Base-by-base conservation (phyloP, 2,329 filamentous ascomycete genomes). In the Dactylonectria estremocensis region DNA sequence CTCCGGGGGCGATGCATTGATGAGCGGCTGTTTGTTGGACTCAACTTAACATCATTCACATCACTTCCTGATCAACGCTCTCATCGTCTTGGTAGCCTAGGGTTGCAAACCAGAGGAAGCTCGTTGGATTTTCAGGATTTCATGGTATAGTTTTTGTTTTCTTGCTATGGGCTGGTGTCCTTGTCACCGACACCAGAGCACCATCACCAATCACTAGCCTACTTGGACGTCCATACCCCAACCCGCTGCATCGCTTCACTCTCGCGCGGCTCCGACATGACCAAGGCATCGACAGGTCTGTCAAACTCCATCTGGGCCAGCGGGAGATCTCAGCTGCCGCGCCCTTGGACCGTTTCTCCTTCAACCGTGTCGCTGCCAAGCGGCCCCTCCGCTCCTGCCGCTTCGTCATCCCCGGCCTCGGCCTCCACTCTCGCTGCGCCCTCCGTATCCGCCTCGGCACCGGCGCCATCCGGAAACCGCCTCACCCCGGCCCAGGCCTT, bases 401-500 rank as follows among this genome's bases (percentile, higher is more conserved):
- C 50, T 24, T 53, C 61, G 2, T 22, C 57, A 61, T 45, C 61
- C 9, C 33, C 55, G 18, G 24, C 5, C 31, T 56, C 60, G 7
- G 31, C 43, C 22, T n/a, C 50, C 33, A 3, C 13, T 37, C 24
- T n/a, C 20, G 9, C 45, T 54, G 11, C n/a, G 43, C 48, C 46
- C 43, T 28, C 33, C n/a, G 43, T 40, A 3, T 16, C 61, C 8
- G 33, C 53, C 8, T 28, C 48, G 13, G 28, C 50, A 2, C n/a
- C 50, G 11, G 40, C 43, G 56, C 22, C 56, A 6, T 43, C 69
- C 8, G 59, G 66, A n/a, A 69, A 57, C 6, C 74, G 72, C 57
- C 59, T 80, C 1, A 74, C 72, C 1, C 78, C 79, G 2, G 46
- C 73, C 1, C 81, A 83, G 45, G 86, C 90, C 48, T 83, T 91